Percentiles rank a stretch among this genome's conserved stretches.
Evolutionary conservation across 75 land plant genomes (phyloP).

Genomic region (Cryptomeria japonica): DNA sequence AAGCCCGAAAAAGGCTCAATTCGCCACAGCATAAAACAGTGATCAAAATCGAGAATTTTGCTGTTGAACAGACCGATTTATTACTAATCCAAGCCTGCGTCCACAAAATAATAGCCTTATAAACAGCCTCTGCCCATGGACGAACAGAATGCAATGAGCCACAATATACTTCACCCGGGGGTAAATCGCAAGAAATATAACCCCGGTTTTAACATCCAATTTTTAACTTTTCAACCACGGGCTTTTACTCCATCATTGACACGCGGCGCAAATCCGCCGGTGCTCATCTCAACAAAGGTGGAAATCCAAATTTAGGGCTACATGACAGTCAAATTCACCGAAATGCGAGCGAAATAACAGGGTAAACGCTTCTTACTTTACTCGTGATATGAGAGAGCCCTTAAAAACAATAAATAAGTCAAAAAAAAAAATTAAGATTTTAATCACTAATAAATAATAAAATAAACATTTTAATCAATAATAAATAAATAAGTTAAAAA

Average conservation of each 20-base stretch:
- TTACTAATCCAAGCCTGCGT: not conserved
- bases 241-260: not conserved
- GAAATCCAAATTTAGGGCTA: not conserved
- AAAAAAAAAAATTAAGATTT: too few relatives aligned
- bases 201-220: not conserved
- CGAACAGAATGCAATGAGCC: not conserved
- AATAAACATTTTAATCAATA: too few relatives aligned
- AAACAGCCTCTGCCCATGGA: not conserved
- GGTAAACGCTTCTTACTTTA: not conserved
- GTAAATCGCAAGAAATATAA: not conserved
- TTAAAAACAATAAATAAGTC: not conserved
- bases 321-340: not conserved
- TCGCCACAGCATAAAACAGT: not conserved
- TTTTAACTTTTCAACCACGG: not conserved
- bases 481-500: not conserved
- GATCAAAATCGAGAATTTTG: not conserved
- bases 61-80: not conserved
- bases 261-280: not conserved
- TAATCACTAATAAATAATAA: not conserved
- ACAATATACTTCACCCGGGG: not conserved
- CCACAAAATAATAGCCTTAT: not conserved
- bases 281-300: not conserved
- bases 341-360: not conserved
- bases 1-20: not conserved
- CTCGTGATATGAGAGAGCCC: not conserved